Conservation (phyloP, 2,329 filamentous ascomycete species). For the Ustulina deusta region DNA sequence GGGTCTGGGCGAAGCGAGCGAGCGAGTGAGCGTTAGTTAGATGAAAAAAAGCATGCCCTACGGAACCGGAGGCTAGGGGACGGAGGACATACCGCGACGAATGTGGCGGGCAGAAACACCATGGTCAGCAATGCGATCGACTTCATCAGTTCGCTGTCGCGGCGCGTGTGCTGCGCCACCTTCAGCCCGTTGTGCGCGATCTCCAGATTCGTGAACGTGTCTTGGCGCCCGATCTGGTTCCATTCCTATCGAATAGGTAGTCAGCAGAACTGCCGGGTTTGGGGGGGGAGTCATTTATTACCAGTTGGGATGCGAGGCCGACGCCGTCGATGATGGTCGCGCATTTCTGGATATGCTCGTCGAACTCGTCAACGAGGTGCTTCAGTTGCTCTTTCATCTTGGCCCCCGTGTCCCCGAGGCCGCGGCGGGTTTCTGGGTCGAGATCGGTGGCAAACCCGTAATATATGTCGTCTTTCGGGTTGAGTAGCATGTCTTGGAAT, state of each 20-base stretch:
- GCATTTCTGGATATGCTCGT: constrained; percentile 47
- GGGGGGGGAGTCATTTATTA: constrained; percentile 32
- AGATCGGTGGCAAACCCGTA: background rate
- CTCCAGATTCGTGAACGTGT: constrained; percentile 44
- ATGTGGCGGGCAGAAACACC: constrained; percentile 48
- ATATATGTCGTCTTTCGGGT: background rate
- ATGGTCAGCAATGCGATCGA: constrained; percentile 50
- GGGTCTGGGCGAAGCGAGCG: constrained; percentile 33
- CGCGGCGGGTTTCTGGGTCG: background rate
- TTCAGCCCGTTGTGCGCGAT: constrained; percentile 44
- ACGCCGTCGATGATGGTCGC: constrained; percentile 46
- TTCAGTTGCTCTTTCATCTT: constrained; percentile 42
- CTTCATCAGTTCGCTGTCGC: constrained; percentile 48
- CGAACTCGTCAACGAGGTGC: constrained; percentile 47
- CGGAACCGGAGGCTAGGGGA: background rate
- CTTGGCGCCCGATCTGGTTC: constrained; percentile 47
- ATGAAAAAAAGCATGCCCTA: background rate
- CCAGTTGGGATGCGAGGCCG: constrained; percentile 47
- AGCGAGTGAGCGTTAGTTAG: too few species aligned
- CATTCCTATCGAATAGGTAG: constrained; percentile 40
- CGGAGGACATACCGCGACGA: constrained; percentile 44
- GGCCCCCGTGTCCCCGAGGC: constrained; percentile 8
- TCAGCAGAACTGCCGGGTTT: too few species aligned
- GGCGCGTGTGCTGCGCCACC: constrained; percentile 44
- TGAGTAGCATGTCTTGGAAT: constrained; percentile 19